Percentiles rank a stretch among this genome's conserved stretches.
These are phyloP conservation scores for Ustilago lituana DNA, from an alignment of 1,284 basidiomycete genomes.

Conservation along the genomic window DNA sequence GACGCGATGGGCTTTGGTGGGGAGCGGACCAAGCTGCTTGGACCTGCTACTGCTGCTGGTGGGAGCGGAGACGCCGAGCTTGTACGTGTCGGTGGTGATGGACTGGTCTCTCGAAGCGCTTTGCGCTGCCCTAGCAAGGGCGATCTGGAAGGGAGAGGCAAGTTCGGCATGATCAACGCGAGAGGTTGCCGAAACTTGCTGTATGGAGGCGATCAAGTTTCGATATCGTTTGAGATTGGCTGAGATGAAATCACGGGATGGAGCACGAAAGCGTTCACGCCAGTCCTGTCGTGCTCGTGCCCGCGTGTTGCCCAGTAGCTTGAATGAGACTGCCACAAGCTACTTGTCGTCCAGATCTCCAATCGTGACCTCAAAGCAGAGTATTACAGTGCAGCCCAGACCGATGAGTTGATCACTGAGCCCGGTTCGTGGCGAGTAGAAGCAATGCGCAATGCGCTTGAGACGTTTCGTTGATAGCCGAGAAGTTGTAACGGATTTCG, in stretches of 20 bases:
- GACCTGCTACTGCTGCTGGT: slow-evolving; percentile 34
- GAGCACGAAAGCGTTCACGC: background rate
- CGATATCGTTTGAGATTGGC: too few relatives aligned
- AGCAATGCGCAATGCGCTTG: too few relatives aligned
- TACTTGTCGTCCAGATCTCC: too few relatives aligned
- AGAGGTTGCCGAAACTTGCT: background rate
- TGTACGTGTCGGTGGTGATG: slow-evolving; percentile 35
- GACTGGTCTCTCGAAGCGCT: slow-evolving; percentile 28
- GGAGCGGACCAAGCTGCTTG: slow-evolving; percentile 31
- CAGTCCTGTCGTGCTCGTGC: too few relatives aligned
- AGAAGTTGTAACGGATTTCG: too few relatives aligned
- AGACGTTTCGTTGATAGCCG: too few relatives aligned
- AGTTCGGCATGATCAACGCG: slow-evolving; percentile 42
- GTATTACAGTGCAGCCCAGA: too few relatives aligned
- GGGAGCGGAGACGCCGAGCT: slow-evolving; percentile 38
- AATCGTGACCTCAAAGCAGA: too few relatives aligned
- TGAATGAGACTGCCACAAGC: too few relatives aligned
- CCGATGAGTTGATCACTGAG: too few relatives aligned
- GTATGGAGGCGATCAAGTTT: background rate
- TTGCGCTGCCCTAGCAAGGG: slow-evolving; percentile 51
- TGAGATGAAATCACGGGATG: background rate
- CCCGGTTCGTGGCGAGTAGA: too few relatives aligned
- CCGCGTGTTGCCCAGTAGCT: too few relatives aligned
- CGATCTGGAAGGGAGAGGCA: slow-evolving; percentile 50
- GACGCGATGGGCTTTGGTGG: slow-evolving; percentile 36